phyloP scores from a whole-genome alignment of 2,329 filamentous ascomycete species.

The Fusarium denticulatum region DNA sequence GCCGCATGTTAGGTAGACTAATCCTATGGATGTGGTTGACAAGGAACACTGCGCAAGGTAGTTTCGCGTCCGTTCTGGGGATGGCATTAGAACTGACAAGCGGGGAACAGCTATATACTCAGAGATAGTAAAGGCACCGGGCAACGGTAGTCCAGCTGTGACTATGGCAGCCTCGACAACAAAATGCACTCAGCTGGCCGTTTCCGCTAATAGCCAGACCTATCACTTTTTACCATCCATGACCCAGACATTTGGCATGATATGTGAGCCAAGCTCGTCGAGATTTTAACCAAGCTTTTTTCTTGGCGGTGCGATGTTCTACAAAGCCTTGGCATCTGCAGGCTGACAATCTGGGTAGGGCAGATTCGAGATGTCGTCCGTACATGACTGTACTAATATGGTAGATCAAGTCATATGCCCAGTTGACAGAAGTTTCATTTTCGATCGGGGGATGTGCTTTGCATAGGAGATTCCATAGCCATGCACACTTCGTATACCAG shows the following conservation, averaged over 20 bases:
- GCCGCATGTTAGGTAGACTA: constrained; percentile 10
- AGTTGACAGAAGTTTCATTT: not conserved
- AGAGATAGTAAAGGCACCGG: not conserved
- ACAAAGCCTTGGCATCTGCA: constrained; percentile 41
- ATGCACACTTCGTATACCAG: not conserved
- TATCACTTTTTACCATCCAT: constrained; percentile 10
- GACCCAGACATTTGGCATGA: constrained; percentile 23
- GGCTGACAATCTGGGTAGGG: constrained; percentile 24
- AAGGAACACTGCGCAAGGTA: not conserved
- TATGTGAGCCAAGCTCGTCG: constrained; percentile 38
- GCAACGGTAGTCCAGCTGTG: not conserved
- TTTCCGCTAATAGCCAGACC: constrained; percentile 8
- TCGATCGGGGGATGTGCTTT: not conserved
- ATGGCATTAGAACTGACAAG: not conserved
- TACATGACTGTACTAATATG: not conserved
- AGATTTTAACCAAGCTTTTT: constrained; percentile 45
- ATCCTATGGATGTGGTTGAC: constrained; percentile 10
- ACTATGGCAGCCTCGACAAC: not conserved
- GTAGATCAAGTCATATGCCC: not conserved
- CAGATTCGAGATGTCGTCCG: constrained; percentile 17
- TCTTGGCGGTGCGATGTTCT: constrained; percentile 42
- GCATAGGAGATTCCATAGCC: not conserved
- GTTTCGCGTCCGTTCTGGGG: not conserved
- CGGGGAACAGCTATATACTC: not conserved
- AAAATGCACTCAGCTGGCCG: constrained; percentile 8